A percentile compares a stretch with the other conserved stretches of the same genome.
Evolutionary conservation across 2,329 filamentous ascomycete species (phyloP).

Genomic region (Aspergillus caelatus): DNA sequence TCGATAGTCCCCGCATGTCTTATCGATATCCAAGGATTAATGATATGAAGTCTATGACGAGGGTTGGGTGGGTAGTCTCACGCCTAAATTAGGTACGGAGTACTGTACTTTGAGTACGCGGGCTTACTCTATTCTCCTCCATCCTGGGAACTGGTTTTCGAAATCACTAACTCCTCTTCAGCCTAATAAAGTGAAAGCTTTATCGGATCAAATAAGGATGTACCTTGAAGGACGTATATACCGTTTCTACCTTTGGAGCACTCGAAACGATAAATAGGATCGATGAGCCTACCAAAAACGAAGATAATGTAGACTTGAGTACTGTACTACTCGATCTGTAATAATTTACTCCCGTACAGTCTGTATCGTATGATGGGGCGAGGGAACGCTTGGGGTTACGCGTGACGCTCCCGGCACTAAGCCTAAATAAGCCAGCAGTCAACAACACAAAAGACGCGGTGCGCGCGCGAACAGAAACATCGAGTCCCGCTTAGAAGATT

Average conservation of each 20-base stretch:
- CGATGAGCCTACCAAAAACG: background rate
- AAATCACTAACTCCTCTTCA: background rate
- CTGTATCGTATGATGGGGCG: conserved; percentile 20
- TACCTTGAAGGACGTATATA: background rate
- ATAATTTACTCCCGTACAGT: background rate
- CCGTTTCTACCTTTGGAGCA: background rate
- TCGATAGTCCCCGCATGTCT: conserved; percentile 21
- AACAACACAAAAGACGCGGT: conserved; percentile 37
- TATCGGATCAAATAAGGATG: background rate
- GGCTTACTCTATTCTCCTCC: background rate
- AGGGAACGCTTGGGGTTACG: conserved; percentile 22
- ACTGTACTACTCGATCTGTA: background rate
- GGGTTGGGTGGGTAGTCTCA: background rate
- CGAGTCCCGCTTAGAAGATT: conserved; percentile 22
- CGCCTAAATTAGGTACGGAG: background rate
- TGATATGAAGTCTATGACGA: conserved; percentile 1
- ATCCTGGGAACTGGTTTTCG: background rate
- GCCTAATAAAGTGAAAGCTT: background rate
- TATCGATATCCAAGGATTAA: conserved; percentile 21
- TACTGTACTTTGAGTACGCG: background rate
- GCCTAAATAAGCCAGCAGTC: conserved; percentile 23
- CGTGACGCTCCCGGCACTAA: conserved; percentile 32
- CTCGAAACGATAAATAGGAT: background rate
- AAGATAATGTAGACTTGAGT: background rate
- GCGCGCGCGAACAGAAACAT: conserved; percentile 27